Conservation (phyloP, 257 asterid species). For the Petrea volubilis region DNA sequence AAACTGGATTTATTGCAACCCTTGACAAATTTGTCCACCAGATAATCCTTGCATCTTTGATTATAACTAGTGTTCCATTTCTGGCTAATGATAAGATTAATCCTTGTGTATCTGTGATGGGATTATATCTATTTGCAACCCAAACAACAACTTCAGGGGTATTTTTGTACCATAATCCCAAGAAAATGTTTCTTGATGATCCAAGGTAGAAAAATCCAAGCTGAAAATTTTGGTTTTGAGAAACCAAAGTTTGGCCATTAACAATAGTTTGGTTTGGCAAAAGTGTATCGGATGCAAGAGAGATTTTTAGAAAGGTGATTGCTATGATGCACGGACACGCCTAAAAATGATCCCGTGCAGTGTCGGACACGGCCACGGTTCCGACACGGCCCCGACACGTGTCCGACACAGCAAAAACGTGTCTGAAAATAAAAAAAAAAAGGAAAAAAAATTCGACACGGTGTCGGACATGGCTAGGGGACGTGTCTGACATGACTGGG, state of each 20-base stretch:
- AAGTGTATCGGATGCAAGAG: constrained; percentile 18
- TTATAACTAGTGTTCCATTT: constrained; percentile 16
- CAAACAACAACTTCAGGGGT: constrained; percentile 28
- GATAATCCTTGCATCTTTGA: background rate
- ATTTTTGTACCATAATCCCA: constrained; percentile 37
- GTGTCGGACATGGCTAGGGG: too few species aligned
- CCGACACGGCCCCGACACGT: too few species aligned
- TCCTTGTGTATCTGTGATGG: constrained; percentile 11
- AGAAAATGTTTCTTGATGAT: background rate
- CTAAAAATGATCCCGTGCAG: too few species aligned
- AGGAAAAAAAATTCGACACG: too few species aligned
- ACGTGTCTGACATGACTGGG: too few species aligned
- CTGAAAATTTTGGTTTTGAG: constrained; percentile 27
- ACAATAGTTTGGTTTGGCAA: constrained; percentile 19
- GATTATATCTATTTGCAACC: constrained; percentile 38
- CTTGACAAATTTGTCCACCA: constrained; percentile 27
- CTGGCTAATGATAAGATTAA: constrained; percentile 3
- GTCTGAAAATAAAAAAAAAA: too few species aligned
- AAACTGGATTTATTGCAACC: constrained; percentile 5
- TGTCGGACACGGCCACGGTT: too few species aligned
- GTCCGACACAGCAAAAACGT: too few species aligned
- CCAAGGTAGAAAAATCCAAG: constrained; percentile 39
- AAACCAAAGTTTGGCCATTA: constrained; percentile 24
- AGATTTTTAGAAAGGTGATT: constrained; percentile 1
- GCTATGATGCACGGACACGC: too few species aligned